Percentiles rank a stretch among this genome's conserved stretches.
phyloP scores from a whole-genome alignment of 129 eudicot species.

The Pseudognaphalium luteoalbum region DNA sequence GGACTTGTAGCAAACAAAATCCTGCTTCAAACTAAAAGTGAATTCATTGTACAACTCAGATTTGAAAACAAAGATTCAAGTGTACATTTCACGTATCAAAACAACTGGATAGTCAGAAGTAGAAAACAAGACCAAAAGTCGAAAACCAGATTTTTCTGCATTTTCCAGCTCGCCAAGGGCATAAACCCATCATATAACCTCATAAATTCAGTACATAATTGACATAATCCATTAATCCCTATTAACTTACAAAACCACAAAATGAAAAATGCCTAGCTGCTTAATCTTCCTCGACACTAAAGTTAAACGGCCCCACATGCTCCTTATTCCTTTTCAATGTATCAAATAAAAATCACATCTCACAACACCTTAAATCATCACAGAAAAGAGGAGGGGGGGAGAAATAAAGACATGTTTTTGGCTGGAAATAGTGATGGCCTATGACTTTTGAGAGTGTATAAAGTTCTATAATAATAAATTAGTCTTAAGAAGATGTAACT shows the following conservation, averaged over 20 bases:
- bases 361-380: constrained; percentile 26
- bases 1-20: neutral
- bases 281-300: constrained; percentile 24
- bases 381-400: constrained; percentile 8
- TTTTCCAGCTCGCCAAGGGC: neutral
- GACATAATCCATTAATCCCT: constrained; percentile 27
- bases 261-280: constrained; percentile 20
- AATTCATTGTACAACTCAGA: neutral
- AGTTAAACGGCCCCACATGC: constrained; percentile 27
- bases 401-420: constrained; percentile 9
- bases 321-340: constrained; percentile 28
- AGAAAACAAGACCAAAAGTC: constrained; percentile 12
- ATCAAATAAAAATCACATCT: constrained; percentile 28
- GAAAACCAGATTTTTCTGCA: constrained; percentile 4
- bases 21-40: neutral
- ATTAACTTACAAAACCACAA: constrained; percentile 39
- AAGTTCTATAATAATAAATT: constrained; percentile 9
- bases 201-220: constrained; percentile 25
- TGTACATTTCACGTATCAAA: constrained; percentile 15
- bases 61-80: constrained; percentile 1
- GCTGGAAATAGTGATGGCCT: constrained; percentile 5
- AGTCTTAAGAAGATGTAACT: constrained; percentile 72
- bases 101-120: neutral
- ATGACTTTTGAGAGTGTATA: constrained; percentile 27
- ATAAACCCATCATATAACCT: constrained; percentile 28